Conservation (phyloP, 1,139 yeast species). For the Protomyces arabidopsidicola region DNA sequence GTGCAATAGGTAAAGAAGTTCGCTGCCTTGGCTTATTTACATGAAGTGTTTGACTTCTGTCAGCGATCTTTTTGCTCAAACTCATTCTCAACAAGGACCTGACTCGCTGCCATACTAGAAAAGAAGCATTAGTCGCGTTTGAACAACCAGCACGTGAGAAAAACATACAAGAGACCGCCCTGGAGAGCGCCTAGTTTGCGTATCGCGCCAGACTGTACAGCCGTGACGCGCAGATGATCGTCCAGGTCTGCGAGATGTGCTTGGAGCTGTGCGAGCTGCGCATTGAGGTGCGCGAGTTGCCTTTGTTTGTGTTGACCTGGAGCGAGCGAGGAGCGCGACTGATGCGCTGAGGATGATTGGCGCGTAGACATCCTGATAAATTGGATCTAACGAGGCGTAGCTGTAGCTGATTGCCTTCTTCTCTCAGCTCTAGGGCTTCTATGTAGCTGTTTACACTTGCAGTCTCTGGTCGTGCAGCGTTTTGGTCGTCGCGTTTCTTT, state of each 20-base stretch:
- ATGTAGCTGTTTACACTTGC: too few relatives aligned
- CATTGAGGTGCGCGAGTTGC: conserved; percentile 56
- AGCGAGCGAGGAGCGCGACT: conserved; percentile 11
- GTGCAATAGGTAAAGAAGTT: not conserved
- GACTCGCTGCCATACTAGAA: conserved; percentile 54
- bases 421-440: too few relatives aligned
- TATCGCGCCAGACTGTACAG: conserved; percentile 54
- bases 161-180: conserved; percentile 46
- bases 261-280: conserved; percentile 59
- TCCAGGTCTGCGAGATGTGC: conserved; percentile 57
- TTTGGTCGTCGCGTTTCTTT: too few relatives aligned
- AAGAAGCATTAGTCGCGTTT: not conserved
- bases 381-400: too few relatives aligned
- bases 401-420: too few relatives aligned
- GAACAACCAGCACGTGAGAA: not conserved
- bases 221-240: conserved; percentile 51
- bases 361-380: not conserved
- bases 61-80: not conserved
- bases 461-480: too few relatives aligned
- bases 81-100: conserved; percentile 47
- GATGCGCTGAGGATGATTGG: not conserved
- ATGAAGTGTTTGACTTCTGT: not conserved
- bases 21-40: not conserved
- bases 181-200: conserved; percentile 58
- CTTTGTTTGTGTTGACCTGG: conserved; percentile 43